Base-by-base conservation (phyloP, 164 flowering plant species). In the Piper betle region DNA sequence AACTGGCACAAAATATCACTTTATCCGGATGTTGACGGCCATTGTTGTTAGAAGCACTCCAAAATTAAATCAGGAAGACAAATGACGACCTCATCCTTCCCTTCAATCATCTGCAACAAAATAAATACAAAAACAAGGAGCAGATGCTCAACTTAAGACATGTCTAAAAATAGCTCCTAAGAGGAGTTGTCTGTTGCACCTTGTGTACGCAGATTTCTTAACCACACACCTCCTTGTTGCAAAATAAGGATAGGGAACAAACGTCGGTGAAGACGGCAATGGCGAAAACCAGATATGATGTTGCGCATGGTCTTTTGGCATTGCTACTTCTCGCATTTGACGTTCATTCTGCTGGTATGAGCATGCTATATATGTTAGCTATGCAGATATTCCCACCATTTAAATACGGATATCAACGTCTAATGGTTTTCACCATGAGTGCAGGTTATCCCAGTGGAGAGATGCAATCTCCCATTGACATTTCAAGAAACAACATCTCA, bases 401-500 rank as follows among this genome's bases (percentile, higher is more conserved):
- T 46, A 2, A 46, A 10, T 12, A 6, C 3, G 10, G 12, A 2
- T 10, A 9, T 15, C 10, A 1, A 3, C 50, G 15, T 46, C 33
- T 25, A 25, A 25, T 25, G 33, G 33, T 25, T 25, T 25, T 25
- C 33, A 25, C 33, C 1, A 25, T 25, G 33, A 25, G 33, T 25
- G 33, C 33, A 25, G 25, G 61, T 0, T 85, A 86, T 64, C 52
- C 75, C 9, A 18, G 19, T 0, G 86, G 92, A 39, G 72, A 68
- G 59, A 10, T 6, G 8, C 92, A 85, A 66, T 82, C 88, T 52
- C 92, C 92, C 0, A 63, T 85, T 10, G 55, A 83, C 69, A 79
- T 86, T 39, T 41, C 39, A 19, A 75, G 63, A 53, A 33, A 60
- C 7, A 2, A 68, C 2, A 56, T 62, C 37, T 59, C 65, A 4